A percentile compares a stretch with the other conserved stretches of the same genome.
Evolutionary conservation across 257 asterid genomes (phyloP).

Genomic region (Nicotiana knightiana): DNA sequence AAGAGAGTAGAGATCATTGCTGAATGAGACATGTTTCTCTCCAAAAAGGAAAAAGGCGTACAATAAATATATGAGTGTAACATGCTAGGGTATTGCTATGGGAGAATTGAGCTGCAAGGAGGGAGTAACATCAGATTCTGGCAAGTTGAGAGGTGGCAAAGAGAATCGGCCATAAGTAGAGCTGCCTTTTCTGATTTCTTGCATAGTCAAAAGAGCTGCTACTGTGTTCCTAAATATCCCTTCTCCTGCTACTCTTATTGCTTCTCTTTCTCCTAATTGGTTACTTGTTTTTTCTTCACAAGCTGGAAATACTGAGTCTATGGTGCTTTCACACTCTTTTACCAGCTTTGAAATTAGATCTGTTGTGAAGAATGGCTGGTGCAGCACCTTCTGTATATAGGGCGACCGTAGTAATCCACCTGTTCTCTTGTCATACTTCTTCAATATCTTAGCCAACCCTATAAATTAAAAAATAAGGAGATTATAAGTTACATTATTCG

Average conservation of each 20-base stretch:
- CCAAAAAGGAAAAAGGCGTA: background rate
- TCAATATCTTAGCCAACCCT: conserved; percentile 85
- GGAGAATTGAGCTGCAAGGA: conserved; percentile 53
- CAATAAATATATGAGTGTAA: background rate
- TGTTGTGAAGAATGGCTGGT: conserved; percentile 85
- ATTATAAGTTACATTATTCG: background rate
- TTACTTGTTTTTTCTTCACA: conserved; percentile 14
- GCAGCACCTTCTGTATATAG: conserved; percentile 62
- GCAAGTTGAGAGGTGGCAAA: conserved; percentile 73
- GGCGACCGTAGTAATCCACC: conserved; percentile 74
- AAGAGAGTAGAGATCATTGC: background rate
- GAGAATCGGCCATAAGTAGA: conserved; percentile 83
- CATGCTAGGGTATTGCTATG: conserved; percentile 50
- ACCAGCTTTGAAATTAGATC: conserved; percentile 77
- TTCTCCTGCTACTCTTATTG: conserved; percentile 39
- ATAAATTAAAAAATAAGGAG: background rate
- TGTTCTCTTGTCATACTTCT: conserved; percentile 85
- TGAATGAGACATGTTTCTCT: background rate
- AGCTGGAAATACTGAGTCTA: conserved; percentile 59
- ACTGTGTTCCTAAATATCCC: conserved; percentile 80
- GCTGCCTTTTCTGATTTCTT: conserved; percentile 85
- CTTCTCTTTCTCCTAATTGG: conserved; percentile 3
- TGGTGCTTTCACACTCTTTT: conserved; percentile 73
- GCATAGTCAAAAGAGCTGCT: conserved; percentile 81
- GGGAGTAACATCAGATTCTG: conserved; percentile 55